phyloP scores from a whole-genome alignment of 305 asterid genomes.

The Fraxinus floribunda region DNA sequence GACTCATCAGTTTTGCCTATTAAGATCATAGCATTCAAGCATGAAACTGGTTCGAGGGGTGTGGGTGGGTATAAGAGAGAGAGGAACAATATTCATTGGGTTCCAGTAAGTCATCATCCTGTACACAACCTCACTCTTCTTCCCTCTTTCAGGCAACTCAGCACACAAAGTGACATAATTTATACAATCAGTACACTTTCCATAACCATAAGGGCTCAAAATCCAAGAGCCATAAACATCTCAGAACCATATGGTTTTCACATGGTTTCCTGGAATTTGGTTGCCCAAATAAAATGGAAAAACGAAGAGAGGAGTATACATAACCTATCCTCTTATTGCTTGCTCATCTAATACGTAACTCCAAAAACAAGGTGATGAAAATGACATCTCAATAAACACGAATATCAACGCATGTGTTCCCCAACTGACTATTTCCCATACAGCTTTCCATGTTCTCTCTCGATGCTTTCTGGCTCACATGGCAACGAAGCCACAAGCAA shows the following conservation, averaged over 20 bases:
- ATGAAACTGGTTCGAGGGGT: neutral
- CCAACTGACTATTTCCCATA: slow-evolving; percentile 29
- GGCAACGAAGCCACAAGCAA: slow-evolving; percentile 66
- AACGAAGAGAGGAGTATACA: neutral
- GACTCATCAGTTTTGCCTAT: neutral
- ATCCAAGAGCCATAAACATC: neutral
- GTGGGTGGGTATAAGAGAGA: neutral
- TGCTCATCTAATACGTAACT: slow-evolving; percentile 2
- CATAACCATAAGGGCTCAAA: neutral
- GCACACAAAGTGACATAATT: neutral
- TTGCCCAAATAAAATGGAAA: neutral
- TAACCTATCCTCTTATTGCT: neutral
- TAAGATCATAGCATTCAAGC: neutral
- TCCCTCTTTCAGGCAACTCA: neutral
- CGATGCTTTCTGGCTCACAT: slow-evolving; percentile 47
- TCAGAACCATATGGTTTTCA: neutral
- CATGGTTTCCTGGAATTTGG: neutral
- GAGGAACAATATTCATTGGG: neutral
- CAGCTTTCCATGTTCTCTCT: slow-evolving; percentile 46
- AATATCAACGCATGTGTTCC: slow-evolving; percentile 51
- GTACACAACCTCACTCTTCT: neutral
- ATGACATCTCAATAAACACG: slow-evolving; percentile 50
- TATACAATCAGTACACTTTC: neutral
- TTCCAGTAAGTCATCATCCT: neutral
- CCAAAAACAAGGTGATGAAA: slow-evolving; percentile 14